Evolutionary conservation across 306 rosid genomes (phyloP), one percentile per base, ranked within the genome.

Genomic region (Gillenia trifoliata): DNA sequence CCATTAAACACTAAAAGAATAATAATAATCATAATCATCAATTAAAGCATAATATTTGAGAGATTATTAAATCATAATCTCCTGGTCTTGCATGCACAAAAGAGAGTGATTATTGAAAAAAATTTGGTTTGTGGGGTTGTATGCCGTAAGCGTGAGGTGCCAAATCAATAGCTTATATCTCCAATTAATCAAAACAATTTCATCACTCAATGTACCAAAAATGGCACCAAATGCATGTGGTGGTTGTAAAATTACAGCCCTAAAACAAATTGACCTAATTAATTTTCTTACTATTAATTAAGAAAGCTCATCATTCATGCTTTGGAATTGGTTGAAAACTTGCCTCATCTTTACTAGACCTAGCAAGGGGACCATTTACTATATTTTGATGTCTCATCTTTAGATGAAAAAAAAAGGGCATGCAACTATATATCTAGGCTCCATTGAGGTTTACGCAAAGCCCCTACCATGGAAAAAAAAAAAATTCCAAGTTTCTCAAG

Each of bases 371-470:
- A 70, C 85, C 83, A 67, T 81, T 59, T 36, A 29, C 55, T 9
- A 68, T 38, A 78, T 55, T 78, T 72, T 41, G 34, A 56, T 79
- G 91, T 76, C 70, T 60, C 54, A 80, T 45, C 79, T 84, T 78
- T 81, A 70, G 55, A 40, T 28, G 77, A 75, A 75, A 73, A 43
- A 73, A 60, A 25, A 5, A 8, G 11, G 52, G 52, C 11, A 30
- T 66, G 31, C 63, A 33, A 61, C 47, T 65, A 67, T 60, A 71
- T 71, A 68, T 60, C 62, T 38, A 69, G 19, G 79, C 64, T 77
- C 73, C 56, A 81, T 83, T 89, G 66, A 77, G 80, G 81, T 85
- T 86, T 81, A 89, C 89, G 91, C 88, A 76, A 89, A 54, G 73
- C 84, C 89, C 71, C 83, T 60, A 2, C 62, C 64, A 65, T 23